These are phyloP conservation scores for Naganishia albida DNA, from an alignment of 1,284 basidiomycete species.

Conservation along the genomic window DNA sequence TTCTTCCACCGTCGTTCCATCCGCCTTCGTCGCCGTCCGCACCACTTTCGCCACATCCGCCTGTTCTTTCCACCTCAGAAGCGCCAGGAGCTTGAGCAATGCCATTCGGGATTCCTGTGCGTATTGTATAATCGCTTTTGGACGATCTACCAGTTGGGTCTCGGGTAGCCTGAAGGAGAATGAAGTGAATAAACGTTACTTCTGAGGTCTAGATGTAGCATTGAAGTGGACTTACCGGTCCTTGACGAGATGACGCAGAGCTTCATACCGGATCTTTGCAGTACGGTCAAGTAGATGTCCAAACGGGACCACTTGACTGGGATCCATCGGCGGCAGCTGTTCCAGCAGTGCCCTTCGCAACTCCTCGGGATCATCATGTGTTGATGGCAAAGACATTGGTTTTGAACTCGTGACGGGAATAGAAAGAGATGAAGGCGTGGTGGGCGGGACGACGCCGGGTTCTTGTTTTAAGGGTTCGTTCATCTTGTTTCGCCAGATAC, in stretches of 20 bases:
- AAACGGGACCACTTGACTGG: conserved; percentile 22
- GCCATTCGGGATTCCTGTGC: conserved; percentile 30
- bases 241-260: conserved; percentile 14
- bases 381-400: too few species aligned
- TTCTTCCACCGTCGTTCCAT: not conserved
- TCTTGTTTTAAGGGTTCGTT: too few species aligned
- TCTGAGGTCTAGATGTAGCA: not conserved
- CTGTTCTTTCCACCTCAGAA: conserved; percentile 28
- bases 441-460: too few species aligned
- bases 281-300: conserved; percentile 21
- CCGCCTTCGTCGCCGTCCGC: not conserved
- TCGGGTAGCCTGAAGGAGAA: conserved; percentile 8
- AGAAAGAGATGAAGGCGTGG: too few species aligned
- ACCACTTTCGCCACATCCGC: conserved; percentile 23
- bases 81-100: conserved; percentile 25
- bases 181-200: not conserved
- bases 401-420: too few species aligned
- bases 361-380: conserved; percentile 9
- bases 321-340: conserved; percentile 20
- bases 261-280: conserved; percentile 24
- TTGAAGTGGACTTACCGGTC: conserved; percentile 1
- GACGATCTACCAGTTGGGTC: conserved; percentile 25
- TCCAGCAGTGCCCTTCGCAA: conserved; percentile 10
- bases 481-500: too few species aligned
- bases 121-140: conserved; percentile 22